Percentiles rank a stretch among this genome's conserved stretches.
phyloP scores from a whole-genome alignment of 345 rosid species.

The Eucalyptus brandiana region DNA sequence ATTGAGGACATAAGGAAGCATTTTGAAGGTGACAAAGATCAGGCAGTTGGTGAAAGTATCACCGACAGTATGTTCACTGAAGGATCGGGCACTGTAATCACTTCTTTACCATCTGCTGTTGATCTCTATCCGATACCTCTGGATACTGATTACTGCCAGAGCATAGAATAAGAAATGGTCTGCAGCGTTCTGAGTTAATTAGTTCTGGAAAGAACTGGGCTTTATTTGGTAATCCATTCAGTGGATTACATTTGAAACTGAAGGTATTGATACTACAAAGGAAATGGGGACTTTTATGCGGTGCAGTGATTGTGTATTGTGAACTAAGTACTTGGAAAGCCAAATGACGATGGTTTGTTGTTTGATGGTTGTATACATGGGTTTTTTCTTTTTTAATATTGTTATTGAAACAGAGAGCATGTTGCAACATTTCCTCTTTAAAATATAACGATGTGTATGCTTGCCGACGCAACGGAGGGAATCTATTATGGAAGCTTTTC shows the following conservation, averaged over 20 bases:
- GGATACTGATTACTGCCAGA: background rate
- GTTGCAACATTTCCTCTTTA: background rate
- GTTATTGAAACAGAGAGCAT: background rate
- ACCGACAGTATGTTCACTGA: background rate
- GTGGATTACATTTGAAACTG: background rate
- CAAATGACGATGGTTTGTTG: background rate
- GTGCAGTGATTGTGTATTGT: background rate
- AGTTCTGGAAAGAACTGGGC: background rate
- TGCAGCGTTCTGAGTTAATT: background rate
- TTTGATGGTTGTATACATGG: background rate
- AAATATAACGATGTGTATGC: background rate
- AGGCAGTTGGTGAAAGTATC: background rate
- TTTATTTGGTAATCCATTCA: background rate
- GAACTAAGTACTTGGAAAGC: background rate
- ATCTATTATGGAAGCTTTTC: background rate
- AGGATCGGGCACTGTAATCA: background rate
- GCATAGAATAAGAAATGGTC: background rate
- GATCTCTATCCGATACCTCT: conserved; percentile 3
- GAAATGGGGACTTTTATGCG: background rate
- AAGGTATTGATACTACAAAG: background rate
- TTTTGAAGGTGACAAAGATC: background rate
- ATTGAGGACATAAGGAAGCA: conserved; percentile 14
- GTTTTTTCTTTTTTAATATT: background rate
- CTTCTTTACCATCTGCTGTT: conserved; percentile 3
- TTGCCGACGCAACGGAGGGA: background rate